phyloP scores from a whole-genome alignment of 2,329 filamentous ascomycete species.

The Alternaria hordeiaustralica region DNA sequence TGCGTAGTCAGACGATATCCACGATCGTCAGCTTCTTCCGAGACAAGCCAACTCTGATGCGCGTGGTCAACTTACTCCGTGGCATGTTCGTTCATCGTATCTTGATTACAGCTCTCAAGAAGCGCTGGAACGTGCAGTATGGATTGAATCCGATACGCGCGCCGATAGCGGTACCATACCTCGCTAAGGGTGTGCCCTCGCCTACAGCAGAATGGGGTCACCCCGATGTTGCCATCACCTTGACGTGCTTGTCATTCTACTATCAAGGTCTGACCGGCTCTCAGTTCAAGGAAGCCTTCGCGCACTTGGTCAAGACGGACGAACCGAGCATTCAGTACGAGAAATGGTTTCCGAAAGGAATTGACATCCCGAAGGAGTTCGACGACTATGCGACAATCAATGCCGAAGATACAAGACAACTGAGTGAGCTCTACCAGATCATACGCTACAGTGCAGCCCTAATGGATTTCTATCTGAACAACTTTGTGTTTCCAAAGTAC shows the following conservation, averaged over 20 bases:
- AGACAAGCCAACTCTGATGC: slow-evolving; percentile 52
- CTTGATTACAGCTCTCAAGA: slow-evolving; percentile 64
- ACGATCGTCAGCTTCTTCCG: slow-evolving; percentile 39
- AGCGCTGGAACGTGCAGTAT: slow-evolving; percentile 71
- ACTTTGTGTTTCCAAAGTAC: slow-evolving; percentile 69
- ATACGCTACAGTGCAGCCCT: slow-evolving; percentile 57
- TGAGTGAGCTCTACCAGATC: slow-evolving; percentile 49
- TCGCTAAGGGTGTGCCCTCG: slow-evolving; percentile 68
- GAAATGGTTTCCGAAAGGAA: slow-evolving; percentile 56
- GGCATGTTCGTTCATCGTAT: slow-evolving; percentile 68
- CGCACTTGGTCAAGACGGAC: slow-evolving; percentile 61
- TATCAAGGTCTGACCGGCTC: slow-evolving; percentile 60
- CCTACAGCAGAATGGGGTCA: slow-evolving; percentile 72
- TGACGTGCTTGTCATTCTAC: slow-evolving; percentile 64
- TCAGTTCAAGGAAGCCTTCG: slow-evolving; percentile 61
- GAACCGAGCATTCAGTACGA: slow-evolving; percentile 65
- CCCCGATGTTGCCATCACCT: slow-evolving; percentile 61
- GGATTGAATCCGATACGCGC: slow-evolving; percentile 55
- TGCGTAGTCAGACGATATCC: slow-evolving; percentile 19
- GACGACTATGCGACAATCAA: slow-evolving; percentile 66
- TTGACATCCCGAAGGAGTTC: slow-evolving; percentile 54
- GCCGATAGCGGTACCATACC: slow-evolving; percentile 69
- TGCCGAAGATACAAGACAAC: slow-evolving; percentile 61
- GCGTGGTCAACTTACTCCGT: slow-evolving; percentile 62
- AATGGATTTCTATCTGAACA: slow-evolving; percentile 71